Evolutionary conservation across 495 filamentous ascomycete genomes (phyloP), one percentile per base, ranked within the genome.

Genomic region (Alectoria sarmentosa): DNA sequence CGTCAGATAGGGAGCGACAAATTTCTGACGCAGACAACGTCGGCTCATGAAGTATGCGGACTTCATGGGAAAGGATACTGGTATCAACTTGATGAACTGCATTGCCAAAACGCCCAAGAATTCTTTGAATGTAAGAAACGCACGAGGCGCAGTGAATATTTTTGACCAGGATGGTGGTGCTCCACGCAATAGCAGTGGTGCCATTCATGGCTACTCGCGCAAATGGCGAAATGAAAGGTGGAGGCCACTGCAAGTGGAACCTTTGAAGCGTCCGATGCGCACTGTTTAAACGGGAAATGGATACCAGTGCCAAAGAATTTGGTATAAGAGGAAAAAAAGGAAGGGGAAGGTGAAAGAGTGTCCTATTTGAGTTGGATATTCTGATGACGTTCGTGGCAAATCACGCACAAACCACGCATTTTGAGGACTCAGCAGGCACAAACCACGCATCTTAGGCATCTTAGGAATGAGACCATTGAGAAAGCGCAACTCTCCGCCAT

Each of bases 71-170:
- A 44, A 79, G 67, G 34, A 80, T 76, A n/a, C 74, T 77, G 58
- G 79, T 76, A 52, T 78, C 76, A 56, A 82, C 71, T 26, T 73
- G 66, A 17, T 63, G 59, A 57, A 81, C 70, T 1, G 74, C 70
- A 6, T 69, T 64, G 9, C 60, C 62, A 21, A 77, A 72, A 34
- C 71, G 71, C 2, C 70, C 72, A 2, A 83, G 72, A 10, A 79
- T 69, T 58, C 76, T 75, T 14, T 72, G 74, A 62, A 83, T 75
- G 65, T 80, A 78, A 37, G 78, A 70, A 21, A 82, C 75, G 63
- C 81, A 83, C n/a, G 81, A 83, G 19, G 79, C 74, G 67, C 81
- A 83, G 63, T 82, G 80, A 23, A 83, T 75, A 60, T 83, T 83
- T 65, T 75, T 76, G 58, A 82, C 75, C 46, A 80, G 75, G 49